A percentile compares a stretch with the other conserved stretches of the same genome.
phyloP scores from a whole-genome alignment of 805 yeast species.

The Candida vartiovaarae region DNA sequence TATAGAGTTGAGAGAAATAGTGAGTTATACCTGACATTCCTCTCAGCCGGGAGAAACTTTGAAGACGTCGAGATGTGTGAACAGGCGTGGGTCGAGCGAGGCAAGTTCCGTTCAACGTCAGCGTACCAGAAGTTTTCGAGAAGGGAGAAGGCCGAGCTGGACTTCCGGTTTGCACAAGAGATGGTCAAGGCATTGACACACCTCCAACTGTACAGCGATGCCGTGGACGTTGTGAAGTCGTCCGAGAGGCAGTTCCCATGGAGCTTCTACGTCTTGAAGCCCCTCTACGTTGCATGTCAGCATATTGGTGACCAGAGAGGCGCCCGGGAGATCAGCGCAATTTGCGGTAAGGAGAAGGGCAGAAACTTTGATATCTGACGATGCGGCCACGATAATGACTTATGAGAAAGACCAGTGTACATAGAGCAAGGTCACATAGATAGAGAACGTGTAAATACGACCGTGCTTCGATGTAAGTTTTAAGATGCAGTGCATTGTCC shows the following conservation, averaged over 20 bases:
- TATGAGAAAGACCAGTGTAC: not conserved
- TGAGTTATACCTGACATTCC: constrained; percentile 13
- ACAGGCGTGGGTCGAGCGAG: constrained; percentile 72
- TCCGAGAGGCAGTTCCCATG: constrained; percentile 66
- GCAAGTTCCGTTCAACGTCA: constrained; percentile 52
- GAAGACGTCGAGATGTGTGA: constrained; percentile 54
- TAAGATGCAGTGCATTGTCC: no score
- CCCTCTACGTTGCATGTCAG: constrained; percentile 33
- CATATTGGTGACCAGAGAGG: constrained; percentile 36
- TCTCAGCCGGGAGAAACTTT: constrained; percentile 51
- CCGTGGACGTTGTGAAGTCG: constrained; percentile 57
- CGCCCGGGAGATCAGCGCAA: constrained; percentile 24
- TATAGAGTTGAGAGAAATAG: constrained; percentile 15
- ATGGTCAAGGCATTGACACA: constrained; percentile 57
- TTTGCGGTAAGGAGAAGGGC: constrained; percentile 22
- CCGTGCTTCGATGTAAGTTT: no score
- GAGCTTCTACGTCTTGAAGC: constrained; percentile 43
- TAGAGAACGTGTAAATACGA: no score
- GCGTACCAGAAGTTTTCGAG: constrained; percentile 38
- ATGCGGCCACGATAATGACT: not conserved
- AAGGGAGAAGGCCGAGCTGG: constrained; percentile 36
- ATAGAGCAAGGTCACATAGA: no score
- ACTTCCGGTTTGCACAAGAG: constrained; percentile 63
- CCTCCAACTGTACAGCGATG: constrained; percentile 57
- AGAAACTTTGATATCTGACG: not conserved